Evolutionary conservation across 1,284 basidiomycete species (phyloP), one percentile per base, ranked within the genome.

Genomic region (Rhizopogon parksii): DNA sequence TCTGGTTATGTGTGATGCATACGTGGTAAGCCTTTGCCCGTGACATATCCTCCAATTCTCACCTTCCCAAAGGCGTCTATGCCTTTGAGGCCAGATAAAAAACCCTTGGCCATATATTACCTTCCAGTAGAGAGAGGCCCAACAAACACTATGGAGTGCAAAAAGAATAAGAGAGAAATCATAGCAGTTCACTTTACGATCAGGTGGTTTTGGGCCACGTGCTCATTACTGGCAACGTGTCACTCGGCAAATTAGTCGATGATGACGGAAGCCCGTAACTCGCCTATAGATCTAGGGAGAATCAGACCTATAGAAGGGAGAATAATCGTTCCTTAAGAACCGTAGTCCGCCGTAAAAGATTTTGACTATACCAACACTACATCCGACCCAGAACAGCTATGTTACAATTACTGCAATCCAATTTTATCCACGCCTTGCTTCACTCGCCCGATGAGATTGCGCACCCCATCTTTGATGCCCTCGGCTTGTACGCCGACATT

Each of bases 51-150:
- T 53, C 49, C 47, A 52, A 52, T n/a, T 60, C 74, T 61, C 63
- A 94, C 95, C 85, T 97, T 98, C 57, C 94, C 95, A 76, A 99
- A 99, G 69, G 95, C 95, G 77, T 99, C 95, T 56, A 98, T 79
- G 68, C 88, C 85, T 66, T 88, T 91, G 58, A 91, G 77, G 59
- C 76, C 78, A 49, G 77, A 78, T 63, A 88, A 77, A 57, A 90
- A 70, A 57, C 85, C 83, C 71, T 84, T 88, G 56, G 86, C 86
- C 88, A 85, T 85, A 55, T 56, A 68, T 55, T 53, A 60, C 64
- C 60, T 47, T 56, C 53, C 50, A 9, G 9, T 49, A 59, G 51
- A 49, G 57, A 50, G 57, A 50, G 56, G 58, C 63, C 27, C 57
- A 64, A 59, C 62, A 62, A 60, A 59, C 61, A 58, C 56, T 56